These are phyloP conservation scores for Serpula lacrymans DNA, from an alignment of 768 basidiomycete species.

Conservation along the genomic window DNA sequence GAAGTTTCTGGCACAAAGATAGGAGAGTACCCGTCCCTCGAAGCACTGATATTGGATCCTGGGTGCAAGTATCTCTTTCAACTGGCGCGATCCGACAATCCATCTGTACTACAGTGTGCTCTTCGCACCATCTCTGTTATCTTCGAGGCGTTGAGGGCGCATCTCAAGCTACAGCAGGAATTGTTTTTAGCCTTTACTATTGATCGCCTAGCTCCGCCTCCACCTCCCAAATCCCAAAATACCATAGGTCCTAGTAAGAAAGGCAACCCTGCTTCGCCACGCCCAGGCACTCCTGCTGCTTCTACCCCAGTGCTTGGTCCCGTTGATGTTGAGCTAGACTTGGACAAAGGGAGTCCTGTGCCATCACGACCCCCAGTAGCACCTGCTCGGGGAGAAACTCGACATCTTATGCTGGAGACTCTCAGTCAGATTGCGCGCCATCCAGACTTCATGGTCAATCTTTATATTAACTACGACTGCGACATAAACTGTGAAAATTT, in stretches of 20 bases:
- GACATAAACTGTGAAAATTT: conserved; percentile 96
- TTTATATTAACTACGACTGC: conserved; percentile 96
- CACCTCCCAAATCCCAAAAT: conserved; percentile 22
- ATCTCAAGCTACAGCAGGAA: conserved; percentile 93
- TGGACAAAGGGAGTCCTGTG: conserved; percentile 46
- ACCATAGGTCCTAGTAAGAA: conserved; percentile 28
- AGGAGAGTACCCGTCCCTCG: conserved; percentile 73
- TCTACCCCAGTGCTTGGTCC: conserved; percentile 41
- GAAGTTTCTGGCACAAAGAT: conserved; percentile 80
- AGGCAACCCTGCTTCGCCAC: conserved; percentile 41
- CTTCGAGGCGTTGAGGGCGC: conserved; percentile 79
- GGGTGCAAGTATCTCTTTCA: conserved; percentile 98
- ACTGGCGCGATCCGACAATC: conserved; percentile 88
- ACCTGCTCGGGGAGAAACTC: conserved; percentile 82
- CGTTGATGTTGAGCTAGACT: conserved; percentile 35
- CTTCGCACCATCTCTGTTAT: conserved; percentile 86
- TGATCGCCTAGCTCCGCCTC: conserved; percentile 75
- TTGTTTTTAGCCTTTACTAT: conserved; percentile 93
- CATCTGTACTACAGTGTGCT: conserved; percentile 71
- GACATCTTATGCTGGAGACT: conserved; percentile 88
- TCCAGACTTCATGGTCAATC: conserved; percentile 91
- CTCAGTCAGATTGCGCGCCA: conserved; percentile 76
- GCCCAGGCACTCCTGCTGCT: conserved; percentile 48
- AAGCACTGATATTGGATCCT: conserved; percentile 75
- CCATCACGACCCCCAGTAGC: conserved; percentile 59